Conservation (phyloP, 768 basidiomycete species). For the Coprinopsis strossmayeri region DNA sequence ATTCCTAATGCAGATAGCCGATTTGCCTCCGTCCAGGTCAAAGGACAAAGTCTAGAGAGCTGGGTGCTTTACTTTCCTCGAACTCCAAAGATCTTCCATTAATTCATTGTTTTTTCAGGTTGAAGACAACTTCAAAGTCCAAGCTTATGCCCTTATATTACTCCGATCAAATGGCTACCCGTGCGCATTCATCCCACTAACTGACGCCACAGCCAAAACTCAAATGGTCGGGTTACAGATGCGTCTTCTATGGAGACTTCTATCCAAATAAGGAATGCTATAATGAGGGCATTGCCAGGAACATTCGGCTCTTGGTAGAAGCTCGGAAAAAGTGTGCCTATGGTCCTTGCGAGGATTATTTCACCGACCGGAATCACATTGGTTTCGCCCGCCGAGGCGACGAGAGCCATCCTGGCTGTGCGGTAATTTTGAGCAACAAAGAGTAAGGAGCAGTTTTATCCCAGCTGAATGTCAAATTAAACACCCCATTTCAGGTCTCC, state of each 20-base stretch:
- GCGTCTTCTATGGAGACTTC: constrained; percentile 83
- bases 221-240: constrained; percentile 35
- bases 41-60: constrained; percentile 73
- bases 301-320: constrained; percentile 48
- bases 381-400: constrained; percentile 72
- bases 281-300: constrained; percentile 41
- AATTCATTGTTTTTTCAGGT: constrained; percentile 40
- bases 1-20: background rate
- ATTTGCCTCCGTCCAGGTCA: constrained; percentile 27
- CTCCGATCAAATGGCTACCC: constrained; percentile 66
- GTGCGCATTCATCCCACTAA: constrained; percentile 35
- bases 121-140: constrained; percentile 61
- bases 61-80: constrained; percentile 48
- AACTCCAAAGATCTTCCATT: constrained; percentile 7
- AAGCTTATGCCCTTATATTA: constrained; percentile 78
- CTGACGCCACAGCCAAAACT: constrained; percentile 3
- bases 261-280: constrained; percentile 69
- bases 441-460: constrained; percentile 17
- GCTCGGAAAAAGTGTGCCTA: constrained; percentile 64
- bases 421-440: constrained; percentile 64
- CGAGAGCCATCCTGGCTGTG: constrained; percentile 50
- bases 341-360: constrained; percentile 58
- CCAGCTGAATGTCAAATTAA: background rate
- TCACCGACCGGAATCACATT: constrained; percentile 50
- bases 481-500: constrained; percentile 18